These are phyloP conservation scores for Solanum sejunctum DNA, from an alignment of 257 asterid genomes.

Conservation along the genomic window DNA sequence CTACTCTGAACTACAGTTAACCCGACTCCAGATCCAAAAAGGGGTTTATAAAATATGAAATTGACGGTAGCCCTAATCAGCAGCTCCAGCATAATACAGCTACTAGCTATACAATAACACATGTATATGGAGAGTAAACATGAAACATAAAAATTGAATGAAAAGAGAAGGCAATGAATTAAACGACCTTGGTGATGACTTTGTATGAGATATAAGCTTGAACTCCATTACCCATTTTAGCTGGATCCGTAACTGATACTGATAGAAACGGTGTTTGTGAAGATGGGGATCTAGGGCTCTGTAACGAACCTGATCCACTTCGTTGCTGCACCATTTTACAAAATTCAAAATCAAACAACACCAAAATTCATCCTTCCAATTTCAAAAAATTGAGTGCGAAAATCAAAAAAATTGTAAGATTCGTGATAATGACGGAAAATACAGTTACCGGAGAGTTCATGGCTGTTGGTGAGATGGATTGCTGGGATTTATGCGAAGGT, in stretches of 20 bases:
- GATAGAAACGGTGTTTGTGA: conserved; percentile 56
- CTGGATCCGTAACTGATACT: conserved; percentile 92
- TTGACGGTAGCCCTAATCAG: not conserved
- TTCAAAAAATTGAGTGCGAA: not conserved
- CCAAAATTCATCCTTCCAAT: not conserved
- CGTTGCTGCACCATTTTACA: conserved; percentile 35
- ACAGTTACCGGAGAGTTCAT: not conserved
- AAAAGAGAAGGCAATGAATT: not conserved
- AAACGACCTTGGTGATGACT: conserved; percentile 79
- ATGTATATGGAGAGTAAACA: not conserved
- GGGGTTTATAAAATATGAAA: not conserved
- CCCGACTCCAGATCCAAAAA: not conserved
- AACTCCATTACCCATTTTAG: conserved; percentile 98
- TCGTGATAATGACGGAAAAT: not conserved
- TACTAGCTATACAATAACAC: not conserved
- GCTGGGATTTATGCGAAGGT: not conserved
- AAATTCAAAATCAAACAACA: not conserved
- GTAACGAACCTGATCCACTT: conserved; percentile 61
- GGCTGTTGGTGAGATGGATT: not conserved
- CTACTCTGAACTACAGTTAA: not conserved
- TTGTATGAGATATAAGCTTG: conserved; percentile 97
- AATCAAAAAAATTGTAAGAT: not conserved
- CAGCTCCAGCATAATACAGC: not conserved
- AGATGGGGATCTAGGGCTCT: conserved; percentile 86
- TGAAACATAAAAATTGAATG: not conserved